These are phyloP conservation scores for Trichoderma brevicompactum DNA, from an alignment of 2,329 filamentous ascomycete genomes.

Conservation along the genomic window DNA sequence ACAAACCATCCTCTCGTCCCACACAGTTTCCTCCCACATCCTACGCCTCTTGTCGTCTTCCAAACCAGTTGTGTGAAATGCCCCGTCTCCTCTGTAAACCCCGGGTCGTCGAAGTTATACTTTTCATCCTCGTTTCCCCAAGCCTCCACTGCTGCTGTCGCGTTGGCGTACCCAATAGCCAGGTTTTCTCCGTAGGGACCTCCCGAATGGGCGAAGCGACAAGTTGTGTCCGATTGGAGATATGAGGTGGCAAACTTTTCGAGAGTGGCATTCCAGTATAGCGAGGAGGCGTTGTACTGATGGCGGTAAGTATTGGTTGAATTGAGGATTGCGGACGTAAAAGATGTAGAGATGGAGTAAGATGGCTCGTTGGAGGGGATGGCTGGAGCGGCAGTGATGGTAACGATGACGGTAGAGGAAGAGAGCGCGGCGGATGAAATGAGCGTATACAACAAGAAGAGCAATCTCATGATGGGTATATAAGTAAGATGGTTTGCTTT, in stretches of 20 bases:
- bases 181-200: slow-evolving; percentile 77
- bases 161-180: slow-evolving; percentile 67
- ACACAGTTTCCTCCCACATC: slow-evolving; percentile 56
- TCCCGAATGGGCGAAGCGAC: slow-evolving; percentile 59
- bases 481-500: not conserved
- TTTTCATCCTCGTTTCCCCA: slow-evolving; percentile 62
- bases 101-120: slow-evolving; percentile 63
- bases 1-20: slow-evolving; percentile 63
- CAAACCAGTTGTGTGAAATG: slow-evolving; percentile 78
- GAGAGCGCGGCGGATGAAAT: not conserved
- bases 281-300: slow-evolving; percentile 61
- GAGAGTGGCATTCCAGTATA: slow-evolving; percentile 70
- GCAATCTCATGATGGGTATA: not conserved
- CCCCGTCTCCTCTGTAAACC: slow-evolving; percentile 64
- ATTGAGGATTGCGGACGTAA: slow-evolving; percentile 62
- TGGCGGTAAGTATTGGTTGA: slow-evolving; percentile 68
- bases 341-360: slow-evolving; percentile 41
- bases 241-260: slow-evolving; percentile 59
- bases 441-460: not conserved
- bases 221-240: slow-evolving; percentile 46
- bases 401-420: slow-evolving; percentile 32
- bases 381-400: slow-evolving; percentile 41
- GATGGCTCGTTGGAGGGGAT: slow-evolving; percentile 45
- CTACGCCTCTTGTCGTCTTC: slow-evolving; percentile 64
- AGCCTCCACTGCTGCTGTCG: slow-evolving; percentile 61